Evolutionary conservation across 257 asterid genomes (phyloP).

Genomic region (Rehmannia glutinosa): DNA sequence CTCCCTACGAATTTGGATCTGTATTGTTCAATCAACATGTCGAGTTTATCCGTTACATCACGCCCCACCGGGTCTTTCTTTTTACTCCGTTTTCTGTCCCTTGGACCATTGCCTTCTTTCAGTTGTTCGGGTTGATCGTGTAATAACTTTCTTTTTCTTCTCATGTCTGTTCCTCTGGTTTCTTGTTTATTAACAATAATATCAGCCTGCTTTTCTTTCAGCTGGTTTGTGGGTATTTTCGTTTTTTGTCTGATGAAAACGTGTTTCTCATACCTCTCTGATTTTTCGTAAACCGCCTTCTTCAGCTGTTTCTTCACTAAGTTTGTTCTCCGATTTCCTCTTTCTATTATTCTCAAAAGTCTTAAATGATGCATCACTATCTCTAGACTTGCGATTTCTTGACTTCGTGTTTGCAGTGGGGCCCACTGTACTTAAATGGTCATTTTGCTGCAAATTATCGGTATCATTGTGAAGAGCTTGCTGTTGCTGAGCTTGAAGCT

Average conservation of each 20-base stretch:
- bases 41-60: conserved; percentile 70
- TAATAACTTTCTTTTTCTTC: conserved; percentile 24
- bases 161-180: conserved; percentile 17
- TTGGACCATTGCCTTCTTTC: conserved; percentile 27
- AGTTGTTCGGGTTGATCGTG: conserved; percentile 25
- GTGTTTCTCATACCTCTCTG: conserved; percentile 11
- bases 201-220: conserved; percentile 1
- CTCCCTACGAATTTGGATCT: conserved; percentile 54
- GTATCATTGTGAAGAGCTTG: conserved; percentile 19
- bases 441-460: conserved; percentile 26
- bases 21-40: conserved; percentile 72
- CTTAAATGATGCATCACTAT: conserved; percentile 27
- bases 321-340: conserved; percentile 25
- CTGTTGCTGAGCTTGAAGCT: conserved; percentile 52
- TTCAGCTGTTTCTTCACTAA: conserved; percentile 20
- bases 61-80: conserved; percentile 72
- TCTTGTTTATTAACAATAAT: conserved; percentile 18
- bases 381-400: conserved; percentile 52
- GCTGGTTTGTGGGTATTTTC: conserved; percentile 19
- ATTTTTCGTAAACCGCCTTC: conserved; percentile 29
- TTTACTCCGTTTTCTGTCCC: conserved; percentile 44
- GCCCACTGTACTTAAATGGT: conserved; percentile 17
- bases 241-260: conserved; percentile 19
- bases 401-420: conserved; percentile 21
- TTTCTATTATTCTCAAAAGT: conserved; percentile 21